Evolutionary conservation across 2,329 filamentous ascomycete genomes (phyloP).

Genomic region (Teratosphaeria destructans): DNA sequence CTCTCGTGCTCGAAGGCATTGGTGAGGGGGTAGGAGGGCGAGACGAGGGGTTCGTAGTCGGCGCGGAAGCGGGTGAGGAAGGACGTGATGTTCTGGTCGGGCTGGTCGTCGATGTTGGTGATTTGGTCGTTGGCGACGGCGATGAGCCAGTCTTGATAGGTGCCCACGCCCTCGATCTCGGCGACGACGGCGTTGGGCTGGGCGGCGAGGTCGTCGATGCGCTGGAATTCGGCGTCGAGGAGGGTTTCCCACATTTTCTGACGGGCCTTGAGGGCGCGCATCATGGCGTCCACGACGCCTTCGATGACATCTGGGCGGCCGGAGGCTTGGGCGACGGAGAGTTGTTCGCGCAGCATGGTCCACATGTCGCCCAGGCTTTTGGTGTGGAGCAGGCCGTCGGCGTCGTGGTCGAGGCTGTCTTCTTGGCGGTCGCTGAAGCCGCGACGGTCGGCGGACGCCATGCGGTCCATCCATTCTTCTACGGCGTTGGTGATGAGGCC

Average conservation of each 20-base stretch:
- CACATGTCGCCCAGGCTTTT: slow-evolving; percentile 90
- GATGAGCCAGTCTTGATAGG: slow-evolving; percentile 78
- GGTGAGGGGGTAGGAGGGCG: slow-evolving; percentile 64
- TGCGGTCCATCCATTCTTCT: slow-evolving; percentile 95
- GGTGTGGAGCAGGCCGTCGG: slow-evolving; percentile 84
- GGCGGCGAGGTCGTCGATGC: slow-evolving; percentile 52
- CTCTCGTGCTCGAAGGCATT: slow-evolving; percentile 59
- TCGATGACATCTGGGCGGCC: slow-evolving; percentile 83
- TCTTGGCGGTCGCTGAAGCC: slow-evolving; percentile 69
- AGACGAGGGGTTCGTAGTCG: slow-evolving; percentile 72
- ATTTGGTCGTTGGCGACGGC: slow-evolving; percentile 98
- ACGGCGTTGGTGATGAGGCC: slow-evolving; percentile 91
- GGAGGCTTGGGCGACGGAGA: slow-evolving; percentile 73
- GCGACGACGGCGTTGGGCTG: slow-evolving; percentile 43
- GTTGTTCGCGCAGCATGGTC: slow-evolving; percentile 92
- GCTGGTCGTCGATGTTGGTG: slow-evolving; percentile 80
- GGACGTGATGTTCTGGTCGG: slow-evolving; percentile 61
- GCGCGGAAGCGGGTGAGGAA: slow-evolving; percentile 81
- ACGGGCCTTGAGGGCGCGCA: slow-evolving; percentile 68
- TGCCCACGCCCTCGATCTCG: slow-evolving; percentile 62
- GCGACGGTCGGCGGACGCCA: slow-evolving; percentile 70
- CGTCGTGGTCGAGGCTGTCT: slow-evolving; percentile 75
- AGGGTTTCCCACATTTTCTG: slow-evolving; percentile 81
- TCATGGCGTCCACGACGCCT: slow-evolving; percentile 93
- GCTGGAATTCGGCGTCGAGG: slow-evolving; percentile 72